Percentiles rank a stretch among this genome's conserved stretches.
Evolutionary conservation across 2,329 filamentous ascomycete genomes (phyloP).

Genomic region (Microcera coccophila): DNA sequence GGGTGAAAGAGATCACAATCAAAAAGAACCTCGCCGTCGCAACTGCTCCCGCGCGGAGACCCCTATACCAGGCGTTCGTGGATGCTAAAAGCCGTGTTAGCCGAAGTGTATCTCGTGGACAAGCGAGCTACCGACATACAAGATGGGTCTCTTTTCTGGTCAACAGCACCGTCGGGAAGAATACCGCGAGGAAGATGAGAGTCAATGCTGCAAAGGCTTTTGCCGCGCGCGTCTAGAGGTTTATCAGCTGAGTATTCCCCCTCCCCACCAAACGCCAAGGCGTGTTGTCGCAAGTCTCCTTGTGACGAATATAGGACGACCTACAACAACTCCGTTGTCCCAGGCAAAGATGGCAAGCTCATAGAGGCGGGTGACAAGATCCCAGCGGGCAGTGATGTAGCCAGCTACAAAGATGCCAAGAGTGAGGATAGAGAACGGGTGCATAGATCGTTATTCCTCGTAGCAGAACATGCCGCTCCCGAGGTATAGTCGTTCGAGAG

Average conservation of each 20-base stretch:
- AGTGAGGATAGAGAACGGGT: constrained; percentile 94
- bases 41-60: constrained; percentile 95
- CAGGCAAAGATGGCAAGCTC: constrained; percentile 96
- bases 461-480: constrained; percentile 42
- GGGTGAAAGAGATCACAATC: constrained; percentile 34
- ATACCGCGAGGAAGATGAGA: constrained; percentile 76
- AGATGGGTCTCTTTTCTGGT: constrained; percentile 74
- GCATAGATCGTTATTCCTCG: constrained; percentile 63
- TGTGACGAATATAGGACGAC: constrained; percentile 31
- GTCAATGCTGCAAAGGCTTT: constrained; percentile 83
- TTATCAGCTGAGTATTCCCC: not conserved
- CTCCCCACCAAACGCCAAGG: no score
- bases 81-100: constrained; percentile 58
- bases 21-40: constrained; percentile 91
- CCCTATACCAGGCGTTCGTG: constrained; percentile 69
- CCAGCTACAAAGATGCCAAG: constrained; percentile 98
- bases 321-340: constrained; percentile 95
- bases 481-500: not conserved
- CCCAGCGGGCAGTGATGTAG: constrained; percentile 99
- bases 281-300: not conserved
- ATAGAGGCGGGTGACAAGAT: constrained; percentile 93
- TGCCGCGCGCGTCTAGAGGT: constrained; percentile 67
- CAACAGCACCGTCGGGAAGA: constrained; percentile 79
- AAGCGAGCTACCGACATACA: constrained; percentile 49
- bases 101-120: constrained; percentile 15